Evolutionary conservation across 306 rosid species (phyloP).

Genomic region (Sphenostylis stenocarpa): DNA sequence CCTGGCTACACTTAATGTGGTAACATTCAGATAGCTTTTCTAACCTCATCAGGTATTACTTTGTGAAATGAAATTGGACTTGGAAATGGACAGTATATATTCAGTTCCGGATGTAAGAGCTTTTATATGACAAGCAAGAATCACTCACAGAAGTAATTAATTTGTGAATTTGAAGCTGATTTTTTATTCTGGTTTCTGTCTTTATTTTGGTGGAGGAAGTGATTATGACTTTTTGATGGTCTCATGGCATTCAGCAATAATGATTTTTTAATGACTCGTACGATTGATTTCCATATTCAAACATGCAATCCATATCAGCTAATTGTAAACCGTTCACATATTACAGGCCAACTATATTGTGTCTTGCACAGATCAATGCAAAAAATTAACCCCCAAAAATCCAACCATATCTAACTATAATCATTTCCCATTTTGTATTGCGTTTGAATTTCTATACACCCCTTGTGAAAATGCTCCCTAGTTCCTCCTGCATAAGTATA

Average conservation of each 20-base stretch:
- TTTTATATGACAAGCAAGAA: conserved; percentile 18
- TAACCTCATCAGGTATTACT: not conserved
- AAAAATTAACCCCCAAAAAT: conserved; percentile 47
- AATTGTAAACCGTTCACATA: conserved; percentile 10
- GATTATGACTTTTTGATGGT: conserved; percentile 42
- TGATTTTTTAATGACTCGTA: conserved; percentile 32
- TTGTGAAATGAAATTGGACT: conserved; percentile 10
- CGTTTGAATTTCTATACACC: conserved; percentile 29
- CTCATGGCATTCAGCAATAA: conserved; percentile 28
- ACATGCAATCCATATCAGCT: conserved; percentile 23
- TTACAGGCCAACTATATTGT: conserved; percentile 30
- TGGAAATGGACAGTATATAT: conserved; percentile 3
- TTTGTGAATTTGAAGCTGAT: not conserved
- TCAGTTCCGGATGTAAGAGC: conserved; percentile 19
- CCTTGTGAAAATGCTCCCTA: conserved; percentile 13
- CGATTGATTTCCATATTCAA: conserved; percentile 28
- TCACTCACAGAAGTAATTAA: conserved; percentile 1
- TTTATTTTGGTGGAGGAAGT: conserved; percentile 40
- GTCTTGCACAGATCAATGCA: conserved; percentile 5
- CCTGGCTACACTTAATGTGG: conserved; percentile 10
- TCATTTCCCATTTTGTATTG: conserved; percentile 44
- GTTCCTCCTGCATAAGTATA: conserved; percentile 17
- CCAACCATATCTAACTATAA: conserved; percentile 55
- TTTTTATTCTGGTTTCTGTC: conserved; percentile 28
- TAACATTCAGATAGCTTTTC: not conserved